phyloP scores from a whole-genome alignment of 495 filamentous ascomycete species.

The Neurospora africana region DNA sequence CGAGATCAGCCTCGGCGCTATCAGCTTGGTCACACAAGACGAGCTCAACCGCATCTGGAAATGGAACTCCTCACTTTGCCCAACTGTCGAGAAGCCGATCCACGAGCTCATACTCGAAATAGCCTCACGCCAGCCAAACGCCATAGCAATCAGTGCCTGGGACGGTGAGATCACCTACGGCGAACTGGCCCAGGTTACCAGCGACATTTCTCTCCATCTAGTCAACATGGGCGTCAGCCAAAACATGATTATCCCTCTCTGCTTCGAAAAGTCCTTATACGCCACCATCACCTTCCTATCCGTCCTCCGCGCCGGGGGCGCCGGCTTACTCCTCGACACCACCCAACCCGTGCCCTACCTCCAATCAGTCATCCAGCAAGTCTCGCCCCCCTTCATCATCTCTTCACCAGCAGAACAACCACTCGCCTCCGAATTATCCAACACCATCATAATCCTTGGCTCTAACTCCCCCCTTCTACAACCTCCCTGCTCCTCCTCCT shows the following conservation, averaged over 20 bases:
- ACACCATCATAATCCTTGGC: constrained; percentile 2
- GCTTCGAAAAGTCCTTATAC: constrained; percentile 44
- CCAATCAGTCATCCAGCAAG: constrained; percentile 18
- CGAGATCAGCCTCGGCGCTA: constrained; percentile 8
- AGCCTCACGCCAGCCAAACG: constrained; percentile 27
- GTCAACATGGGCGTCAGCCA: constrained; percentile 28
- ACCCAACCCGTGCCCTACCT: constrained; percentile 41
- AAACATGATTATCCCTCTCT: constrained; percentile 44
- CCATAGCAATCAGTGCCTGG: constrained; percentile 35
- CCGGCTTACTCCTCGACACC: constrained; percentile 48
- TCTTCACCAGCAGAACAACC: constrained; percentile 33
- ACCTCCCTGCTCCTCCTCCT: background rate
- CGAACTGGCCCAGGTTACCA: constrained; percentile 32
- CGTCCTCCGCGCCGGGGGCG: constrained; percentile 42
- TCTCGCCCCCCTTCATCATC: constrained; percentile 30
- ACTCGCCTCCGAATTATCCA: constrained; percentile 8
- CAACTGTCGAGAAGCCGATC: constrained; percentile 24
- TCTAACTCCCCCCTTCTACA: background rate
- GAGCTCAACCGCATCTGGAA: constrained; percentile 23
- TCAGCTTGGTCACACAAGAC: constrained; percentile 14
- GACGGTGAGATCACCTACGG: constrained; percentile 48
- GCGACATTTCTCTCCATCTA: constrained; percentile 32
- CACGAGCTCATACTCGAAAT: constrained; percentile 30
- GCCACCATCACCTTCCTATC: constrained; percentile 38
- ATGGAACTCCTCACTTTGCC: constrained; percentile 23